Percentiles rank a stretch among this genome's conserved stretches.
Evolutionary conservation across 192 early-diverging fungal genomes (phyloP).

Genomic region (Glomus cerebriforme): DNA sequence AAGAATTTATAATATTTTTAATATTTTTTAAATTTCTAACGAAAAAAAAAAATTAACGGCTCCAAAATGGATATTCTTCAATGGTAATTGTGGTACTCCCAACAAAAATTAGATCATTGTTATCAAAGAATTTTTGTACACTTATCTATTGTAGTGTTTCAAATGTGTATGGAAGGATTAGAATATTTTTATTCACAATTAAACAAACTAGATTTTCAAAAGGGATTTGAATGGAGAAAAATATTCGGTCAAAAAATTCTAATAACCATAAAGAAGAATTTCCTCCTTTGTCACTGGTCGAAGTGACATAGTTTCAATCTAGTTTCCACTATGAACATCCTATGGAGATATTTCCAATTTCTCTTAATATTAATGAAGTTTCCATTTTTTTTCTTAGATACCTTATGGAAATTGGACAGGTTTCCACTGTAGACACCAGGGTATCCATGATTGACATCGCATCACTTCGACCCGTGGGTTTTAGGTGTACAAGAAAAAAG

Average conservation of each 20-base stretch:
- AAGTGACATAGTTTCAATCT: no score
- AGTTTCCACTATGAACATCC: no score
- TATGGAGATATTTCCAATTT: no score
- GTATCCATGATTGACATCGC: no score
- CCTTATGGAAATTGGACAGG: no score
- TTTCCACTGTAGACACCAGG: no score
- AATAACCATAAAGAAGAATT: conserved; percentile 17
- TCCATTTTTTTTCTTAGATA: no score
- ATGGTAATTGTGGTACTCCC: conserved; percentile 93
- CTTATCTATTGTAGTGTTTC: conserved; percentile 83
- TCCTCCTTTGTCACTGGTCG: no score
- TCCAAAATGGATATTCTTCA: conserved; percentile 63
- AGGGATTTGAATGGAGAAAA: conserved; percentile 72
- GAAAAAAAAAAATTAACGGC: no score
- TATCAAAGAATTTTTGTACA: conserved; percentile 62
- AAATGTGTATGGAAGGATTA: conserved; percentile 68
- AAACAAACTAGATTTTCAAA: conserved; percentile 49
- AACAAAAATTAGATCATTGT: conserved; percentile 60
- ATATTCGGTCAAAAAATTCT: conserved; percentile 29
- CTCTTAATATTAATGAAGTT: no score
- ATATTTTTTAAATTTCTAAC: neutral
- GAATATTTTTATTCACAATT: conserved; percentile 67
- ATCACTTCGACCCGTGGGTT: no score
- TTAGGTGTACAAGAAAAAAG: conserved; percentile 63
- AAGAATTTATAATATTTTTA: no score